Evolutionary conservation across 164 flowering plant genomes (phyloP).

Genomic region (Aristolochia californica): DNA sequence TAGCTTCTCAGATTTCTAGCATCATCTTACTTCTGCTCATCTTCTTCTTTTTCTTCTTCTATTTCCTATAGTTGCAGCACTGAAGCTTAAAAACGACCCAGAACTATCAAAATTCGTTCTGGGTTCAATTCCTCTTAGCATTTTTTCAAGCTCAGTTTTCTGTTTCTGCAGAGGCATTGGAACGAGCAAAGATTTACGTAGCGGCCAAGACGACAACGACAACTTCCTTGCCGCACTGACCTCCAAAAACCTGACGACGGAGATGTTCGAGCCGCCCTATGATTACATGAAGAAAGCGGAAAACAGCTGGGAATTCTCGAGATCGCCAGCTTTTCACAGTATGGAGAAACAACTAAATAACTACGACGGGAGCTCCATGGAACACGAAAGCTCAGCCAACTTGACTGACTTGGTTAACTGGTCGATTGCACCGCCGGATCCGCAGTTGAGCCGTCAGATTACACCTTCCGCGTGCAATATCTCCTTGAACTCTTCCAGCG

Average conservation of each 20-base stretch:
- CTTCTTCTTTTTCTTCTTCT: too few relatives aligned
- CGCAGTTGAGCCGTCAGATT: slow-evolving; percentile 19
- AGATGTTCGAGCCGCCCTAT: slow-evolving; percentile 36
- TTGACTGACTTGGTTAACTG: slow-evolving; percentile 35
- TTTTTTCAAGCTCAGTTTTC: neutral
- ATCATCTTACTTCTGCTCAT: too few relatives aligned
- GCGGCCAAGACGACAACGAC: slow-evolving; percentile 31
- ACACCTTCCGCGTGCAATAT: slow-evolving; percentile 15
- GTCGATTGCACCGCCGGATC: slow-evolving; percentile 53
- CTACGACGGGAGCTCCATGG: slow-evolving; percentile 8
- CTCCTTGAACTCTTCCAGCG: slow-evolving; percentile 15
- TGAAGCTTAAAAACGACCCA: too few relatives aligned
- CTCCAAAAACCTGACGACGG: slow-evolving; percentile 27
- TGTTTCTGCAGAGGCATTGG: slow-evolving; percentile 23
- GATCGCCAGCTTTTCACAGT: slow-evolving; percentile 18
- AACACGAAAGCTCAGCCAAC: slow-evolving; percentile 24
- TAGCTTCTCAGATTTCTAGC: too few relatives aligned
- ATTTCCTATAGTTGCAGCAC: too few relatives aligned
- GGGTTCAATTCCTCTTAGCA: too few relatives aligned
- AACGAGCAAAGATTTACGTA: slow-evolving; percentile 27
- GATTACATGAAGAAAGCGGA: slow-evolving; percentile 47
- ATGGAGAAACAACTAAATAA: slow-evolving; percentile 19
- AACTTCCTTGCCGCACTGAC: slow-evolving; percentile 30
- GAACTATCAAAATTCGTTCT: too few relatives aligned
- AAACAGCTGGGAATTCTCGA: slow-evolving; percentile 34